Conservation (phyloP, 306 rosid genomes). For the Fragaria nilgerrensis region DNA sequence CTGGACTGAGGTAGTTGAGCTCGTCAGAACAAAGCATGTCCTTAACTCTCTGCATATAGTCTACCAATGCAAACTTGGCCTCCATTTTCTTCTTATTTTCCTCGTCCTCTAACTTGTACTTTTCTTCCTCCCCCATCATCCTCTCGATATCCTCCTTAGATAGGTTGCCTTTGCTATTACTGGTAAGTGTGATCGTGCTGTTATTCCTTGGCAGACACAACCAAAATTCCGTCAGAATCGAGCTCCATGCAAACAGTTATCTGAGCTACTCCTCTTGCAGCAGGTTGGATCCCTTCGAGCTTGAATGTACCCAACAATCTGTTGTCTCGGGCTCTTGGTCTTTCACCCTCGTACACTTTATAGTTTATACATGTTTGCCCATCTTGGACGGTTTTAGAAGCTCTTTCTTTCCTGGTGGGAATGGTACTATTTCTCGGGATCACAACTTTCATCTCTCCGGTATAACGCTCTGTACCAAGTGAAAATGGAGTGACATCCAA, state of each 20-base stretch:
- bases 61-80: background rate
- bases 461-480: background rate
- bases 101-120: background rate
- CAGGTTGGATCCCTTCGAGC: background rate
- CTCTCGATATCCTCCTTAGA: background rate
- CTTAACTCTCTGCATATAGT: background rate
- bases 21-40: background rate
- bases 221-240: background rate
- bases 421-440: background rate
- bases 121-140: background rate
- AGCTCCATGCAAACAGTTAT: background rate
- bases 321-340: background rate
- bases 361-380: too few species aligned
- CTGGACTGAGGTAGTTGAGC: background rate
- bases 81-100: slow-evolving; percentile 13
- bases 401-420: background rate
- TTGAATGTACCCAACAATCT: background rate
- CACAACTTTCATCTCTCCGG: background rate
- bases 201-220: background rate
- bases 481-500: background rate
- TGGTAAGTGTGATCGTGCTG: background rate
- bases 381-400: background rate
- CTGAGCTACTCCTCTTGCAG: background rate
- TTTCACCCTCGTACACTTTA: background rate
- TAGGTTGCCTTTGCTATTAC: too few species aligned